phyloP scores from a whole-genome alignment of 1,139 yeast genomes.

The Yamadazyma songkhlaensis region DNA sequence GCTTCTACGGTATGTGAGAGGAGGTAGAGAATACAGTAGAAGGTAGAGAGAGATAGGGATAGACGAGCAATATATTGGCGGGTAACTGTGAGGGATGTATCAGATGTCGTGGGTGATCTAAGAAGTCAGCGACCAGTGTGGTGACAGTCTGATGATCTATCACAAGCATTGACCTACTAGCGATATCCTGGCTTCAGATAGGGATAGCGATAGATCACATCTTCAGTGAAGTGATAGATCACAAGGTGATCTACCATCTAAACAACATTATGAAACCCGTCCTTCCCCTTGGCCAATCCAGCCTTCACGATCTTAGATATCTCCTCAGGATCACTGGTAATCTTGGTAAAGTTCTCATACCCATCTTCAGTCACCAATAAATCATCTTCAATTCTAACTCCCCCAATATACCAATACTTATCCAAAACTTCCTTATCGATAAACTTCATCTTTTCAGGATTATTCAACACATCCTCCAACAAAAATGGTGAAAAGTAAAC shows the following conservation, averaged over 20 bases:
- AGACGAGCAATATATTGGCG: no score
- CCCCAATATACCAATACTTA: conserved; percentile 85
- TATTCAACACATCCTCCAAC: conserved; percentile 61
- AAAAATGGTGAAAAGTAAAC: conserved; percentile 83
- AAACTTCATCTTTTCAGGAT: conserved; percentile 55
- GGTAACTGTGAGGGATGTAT: no score
- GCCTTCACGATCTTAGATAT: conserved; percentile 70
- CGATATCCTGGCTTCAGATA: no score
- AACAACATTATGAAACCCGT: conserved; percentile 62
- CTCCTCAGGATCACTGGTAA: conserved; percentile 83
- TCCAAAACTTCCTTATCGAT: conserved; percentile 66
- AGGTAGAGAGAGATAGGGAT: no score
- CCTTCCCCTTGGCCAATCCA: conserved; percentile 64
- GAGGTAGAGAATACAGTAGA: no score
- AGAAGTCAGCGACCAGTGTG: no score
- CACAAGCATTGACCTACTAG: no score
- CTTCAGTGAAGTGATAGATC: not conserved
- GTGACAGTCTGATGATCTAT: no score
- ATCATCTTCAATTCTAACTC: conserved; percentile 95
- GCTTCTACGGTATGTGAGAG: no score
- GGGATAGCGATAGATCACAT: no score
- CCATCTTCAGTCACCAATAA: conserved; percentile 75
- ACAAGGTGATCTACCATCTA: conserved; percentile 14
- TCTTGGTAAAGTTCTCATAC: conserved; percentile 72
- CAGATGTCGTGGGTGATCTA: no score